phyloP scores from a whole-genome alignment of 495 filamentous ascomycete genomes.

The Penicillium angulare region DNA sequence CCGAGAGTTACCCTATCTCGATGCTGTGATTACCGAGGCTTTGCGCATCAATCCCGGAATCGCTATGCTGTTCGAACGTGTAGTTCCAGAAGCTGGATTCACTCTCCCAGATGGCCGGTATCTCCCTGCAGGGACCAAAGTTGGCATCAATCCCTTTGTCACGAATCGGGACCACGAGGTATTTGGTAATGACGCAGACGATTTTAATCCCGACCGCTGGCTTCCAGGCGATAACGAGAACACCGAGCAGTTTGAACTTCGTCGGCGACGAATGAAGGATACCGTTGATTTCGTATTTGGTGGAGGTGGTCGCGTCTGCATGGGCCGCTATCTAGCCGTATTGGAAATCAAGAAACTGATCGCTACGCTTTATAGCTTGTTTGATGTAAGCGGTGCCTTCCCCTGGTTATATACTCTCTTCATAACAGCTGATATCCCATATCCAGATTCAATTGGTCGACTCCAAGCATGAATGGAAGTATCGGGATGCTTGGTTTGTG shows the following conservation, averaged over 20 bases:
- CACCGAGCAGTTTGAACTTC: slow-evolving; percentile 12
- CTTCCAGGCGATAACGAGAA: slow-evolving; percentile 38
- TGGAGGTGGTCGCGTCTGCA: slow-evolving; percentile 63
- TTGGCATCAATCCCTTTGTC: slow-evolving; percentile 60
- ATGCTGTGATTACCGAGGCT: slow-evolving; percentile 34
- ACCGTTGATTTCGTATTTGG: slow-evolving; percentile 55
- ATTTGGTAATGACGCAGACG: slow-evolving; percentile 53
- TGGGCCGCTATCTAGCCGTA: slow-evolving; percentile 70
- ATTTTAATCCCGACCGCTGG: slow-evolving; percentile 61
- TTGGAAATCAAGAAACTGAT: slow-evolving; percentile 80
- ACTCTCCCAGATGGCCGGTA: slow-evolving; percentile 45
- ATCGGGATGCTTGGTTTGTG: slow-evolving; percentile 32
- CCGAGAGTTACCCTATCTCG: slow-evolving; percentile 23
- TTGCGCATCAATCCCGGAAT: slow-evolving; percentile 66
- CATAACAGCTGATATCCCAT: not conserved
- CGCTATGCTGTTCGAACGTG: slow-evolving; percentile 60
- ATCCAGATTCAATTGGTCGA: slow-evolving; percentile 27
- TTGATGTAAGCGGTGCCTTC: slow-evolving; percentile 49
- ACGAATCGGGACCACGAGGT: slow-evolving; percentile 53
- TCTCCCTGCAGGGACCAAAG: slow-evolving; percentile 54
- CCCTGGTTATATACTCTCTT: not conserved
- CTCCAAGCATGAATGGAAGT: slow-evolving; percentile 28
- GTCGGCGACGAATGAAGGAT: slow-evolving; percentile 20
- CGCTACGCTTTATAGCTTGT: slow-evolving; percentile 66
- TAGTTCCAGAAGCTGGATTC: slow-evolving; percentile 58